Conservation (phyloP, 2,329 filamentous ascomycete species). For the Fusarium newnesense region DNA sequence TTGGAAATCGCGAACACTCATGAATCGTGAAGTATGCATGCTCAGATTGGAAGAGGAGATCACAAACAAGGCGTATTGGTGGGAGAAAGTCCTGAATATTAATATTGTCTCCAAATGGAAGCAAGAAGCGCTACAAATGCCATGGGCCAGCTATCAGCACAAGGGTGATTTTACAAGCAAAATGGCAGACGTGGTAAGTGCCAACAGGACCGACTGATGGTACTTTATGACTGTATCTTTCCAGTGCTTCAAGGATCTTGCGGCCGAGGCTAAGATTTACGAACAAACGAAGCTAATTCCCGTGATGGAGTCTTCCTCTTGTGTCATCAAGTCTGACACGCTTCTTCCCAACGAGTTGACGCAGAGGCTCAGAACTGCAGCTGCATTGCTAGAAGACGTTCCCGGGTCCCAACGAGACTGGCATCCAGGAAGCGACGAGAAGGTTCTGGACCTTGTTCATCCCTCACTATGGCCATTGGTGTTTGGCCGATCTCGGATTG, state of each 20-base stretch:
- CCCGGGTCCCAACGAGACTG: not conserved
- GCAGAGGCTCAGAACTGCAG: not conserved
- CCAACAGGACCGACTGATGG: not conserved
- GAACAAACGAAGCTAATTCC: not conserved
- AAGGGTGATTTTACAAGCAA: not conserved
- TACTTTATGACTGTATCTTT: not conserved
- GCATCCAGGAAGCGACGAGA: conserved; percentile 10
- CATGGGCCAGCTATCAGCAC: not conserved
- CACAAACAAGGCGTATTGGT: conserved; percentile 52
- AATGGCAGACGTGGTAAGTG: not conserved
- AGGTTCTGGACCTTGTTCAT: conserved; percentile 20
- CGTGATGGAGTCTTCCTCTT: not conserved
- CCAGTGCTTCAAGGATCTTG: not conserved
- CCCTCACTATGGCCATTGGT: conserved; percentile 36
- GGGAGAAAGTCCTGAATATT: conserved; percentile 42
- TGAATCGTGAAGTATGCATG: conserved; percentile 50
- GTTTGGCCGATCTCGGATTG: conserved; percentile 45
- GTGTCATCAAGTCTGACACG: not conserved
- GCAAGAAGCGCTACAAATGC: not conserved
- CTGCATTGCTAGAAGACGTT: not conserved
- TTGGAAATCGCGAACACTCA: not conserved
- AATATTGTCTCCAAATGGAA: not conserved
- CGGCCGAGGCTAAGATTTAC: not conserved
- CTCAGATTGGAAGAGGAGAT: conserved; percentile 48
- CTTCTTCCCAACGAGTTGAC: not conserved